A percentile compares a stretch with the other conserved stretches of the same genome.
phyloP scores from a whole-genome alignment of 2,329 filamentous ascomycete genomes.

The Ceratocystis eucalypticola region DNA sequence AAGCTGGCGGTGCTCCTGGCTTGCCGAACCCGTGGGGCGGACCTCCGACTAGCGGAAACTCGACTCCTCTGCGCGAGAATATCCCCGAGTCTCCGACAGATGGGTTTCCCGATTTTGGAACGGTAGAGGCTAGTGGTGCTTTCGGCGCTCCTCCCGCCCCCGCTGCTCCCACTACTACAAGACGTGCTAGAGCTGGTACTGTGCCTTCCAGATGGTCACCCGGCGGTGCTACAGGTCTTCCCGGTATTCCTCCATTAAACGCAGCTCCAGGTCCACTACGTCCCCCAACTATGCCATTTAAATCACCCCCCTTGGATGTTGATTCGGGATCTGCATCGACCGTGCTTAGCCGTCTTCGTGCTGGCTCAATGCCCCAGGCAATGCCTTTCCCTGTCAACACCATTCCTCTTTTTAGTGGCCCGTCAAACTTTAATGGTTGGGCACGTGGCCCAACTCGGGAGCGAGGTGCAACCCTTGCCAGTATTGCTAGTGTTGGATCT shows the following conservation, averaged over 20 bases:
- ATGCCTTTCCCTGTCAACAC: slow-evolving; percentile 45
- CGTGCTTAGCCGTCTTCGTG: slow-evolving; percentile 69
- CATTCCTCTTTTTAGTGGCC: slow-evolving; percentile 59
- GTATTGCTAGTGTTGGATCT: slow-evolving; percentile 73
- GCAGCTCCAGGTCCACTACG: slow-evolving; percentile 13
- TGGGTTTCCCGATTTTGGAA: slow-evolving; percentile 72
- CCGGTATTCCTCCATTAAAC: slow-evolving; percentile 22
- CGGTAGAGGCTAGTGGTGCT: slow-evolving; percentile 38
- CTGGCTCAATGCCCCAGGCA: slow-evolving; percentile 87
- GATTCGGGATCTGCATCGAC: slow-evolving; percentile 42
- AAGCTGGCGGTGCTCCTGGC: slow-evolving; percentile 56
- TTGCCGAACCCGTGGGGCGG: slow-evolving; percentile 76
- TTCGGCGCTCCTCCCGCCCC: not conserved
- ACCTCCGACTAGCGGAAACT: slow-evolving; percentile 89
- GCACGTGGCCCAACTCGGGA: slow-evolving; percentile 50
- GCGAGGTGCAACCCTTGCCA: slow-evolving; percentile 70
- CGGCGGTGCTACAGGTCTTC: slow-evolving; percentile 47
- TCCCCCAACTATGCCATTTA: slow-evolving; percentile 45
- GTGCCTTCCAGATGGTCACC: slow-evolving; percentile 90
- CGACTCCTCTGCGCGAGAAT: slow-evolving; percentile 88
- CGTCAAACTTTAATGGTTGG: slow-evolving; percentile 85
- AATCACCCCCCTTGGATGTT: slow-evolving; percentile 47
- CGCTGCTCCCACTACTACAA: slow-evolving; percentile 48
- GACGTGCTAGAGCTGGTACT: slow-evolving; percentile 81
- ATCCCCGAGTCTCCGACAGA: slow-evolving; percentile 95